Percentiles rank a stretch among this genome's conserved stretches.
Conservation (phyloP, 2,329 filamentous ascomycete species). For the Sodiomyces alkalinus region DNA sequence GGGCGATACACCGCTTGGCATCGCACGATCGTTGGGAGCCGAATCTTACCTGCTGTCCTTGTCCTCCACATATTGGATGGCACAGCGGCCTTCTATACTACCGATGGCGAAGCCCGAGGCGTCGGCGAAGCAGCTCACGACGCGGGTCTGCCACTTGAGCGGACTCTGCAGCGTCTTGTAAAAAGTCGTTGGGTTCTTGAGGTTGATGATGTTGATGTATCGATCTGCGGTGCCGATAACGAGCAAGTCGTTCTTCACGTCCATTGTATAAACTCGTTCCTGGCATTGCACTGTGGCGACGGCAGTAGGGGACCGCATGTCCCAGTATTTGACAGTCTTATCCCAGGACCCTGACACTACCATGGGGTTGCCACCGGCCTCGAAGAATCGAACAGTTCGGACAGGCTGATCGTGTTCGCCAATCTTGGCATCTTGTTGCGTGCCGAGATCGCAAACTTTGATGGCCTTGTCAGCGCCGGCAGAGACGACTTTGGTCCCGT, state of each 20-base stretch:
- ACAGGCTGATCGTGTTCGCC: constrained; percentile 78
- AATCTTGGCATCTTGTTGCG: constrained; percentile 53
- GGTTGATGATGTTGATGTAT: constrained; percentile 89
- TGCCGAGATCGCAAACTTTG: constrained; percentile 69
- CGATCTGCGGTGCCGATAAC: constrained; percentile 89
- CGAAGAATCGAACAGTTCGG: constrained; percentile 63
- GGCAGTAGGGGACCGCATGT: constrained; percentile 51
- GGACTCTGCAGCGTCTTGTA: constrained; percentile 96
- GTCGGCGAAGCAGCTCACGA: constrained; percentile 89
- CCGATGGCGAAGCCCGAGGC: constrained; percentile 86
- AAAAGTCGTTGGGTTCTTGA: constrained; percentile 75
- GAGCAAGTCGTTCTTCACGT: constrained; percentile 73
- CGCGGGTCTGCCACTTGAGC: constrained; percentile 94
- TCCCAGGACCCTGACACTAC: constrained; percentile 89
- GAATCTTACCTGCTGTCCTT: constrained; percentile 58
- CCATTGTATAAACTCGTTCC: constrained; percentile 81
- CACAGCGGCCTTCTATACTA: constrained; percentile 91
- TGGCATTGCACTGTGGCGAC: constrained; percentile 52
- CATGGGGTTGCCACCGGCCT: constrained; percentile 57
- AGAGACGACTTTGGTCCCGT: constrained; percentile 77
- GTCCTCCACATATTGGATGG: constrained; percentile 96
- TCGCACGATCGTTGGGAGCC: not conserved
- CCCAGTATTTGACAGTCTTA: constrained; percentile 84
- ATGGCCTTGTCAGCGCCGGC: constrained; percentile 84
- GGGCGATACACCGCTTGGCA: too few species aligned